These are phyloP conservation scores for Cyclospora cayetanensis DNA, from an alignment of 169 alveolate species.

Conservation along the genomic window DNA sequence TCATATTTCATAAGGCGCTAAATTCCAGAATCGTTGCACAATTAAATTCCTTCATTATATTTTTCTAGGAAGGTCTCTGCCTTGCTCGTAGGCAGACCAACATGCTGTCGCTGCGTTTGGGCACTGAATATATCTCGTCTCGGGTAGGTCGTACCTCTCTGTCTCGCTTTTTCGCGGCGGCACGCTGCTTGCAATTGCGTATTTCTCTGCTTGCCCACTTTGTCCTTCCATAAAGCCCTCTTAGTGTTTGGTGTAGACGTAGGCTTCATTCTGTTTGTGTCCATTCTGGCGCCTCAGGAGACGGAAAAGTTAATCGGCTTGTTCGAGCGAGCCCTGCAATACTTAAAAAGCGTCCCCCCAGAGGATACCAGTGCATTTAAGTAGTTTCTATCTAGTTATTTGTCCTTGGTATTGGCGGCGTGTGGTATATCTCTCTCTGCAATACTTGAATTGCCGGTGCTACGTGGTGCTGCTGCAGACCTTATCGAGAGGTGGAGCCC, in stretches of 20 bases:
- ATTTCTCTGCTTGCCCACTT: not conserved
- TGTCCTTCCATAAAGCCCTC: too few relatives aligned
- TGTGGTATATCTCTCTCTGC: not conserved
- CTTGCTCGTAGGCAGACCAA: too few relatives aligned
- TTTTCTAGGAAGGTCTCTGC: too few relatives aligned
- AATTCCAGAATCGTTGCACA: too few relatives aligned
- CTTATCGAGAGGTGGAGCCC: slow-evolving; percentile 29
- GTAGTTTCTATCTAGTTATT: not conserved
- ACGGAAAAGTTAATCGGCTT: not conserved
- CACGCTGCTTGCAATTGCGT: not conserved
- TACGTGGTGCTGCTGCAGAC: not conserved
- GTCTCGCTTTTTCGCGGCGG: not conserved
- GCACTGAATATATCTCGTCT: too few relatives aligned
- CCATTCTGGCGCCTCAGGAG: slow-evolving; percentile 46
- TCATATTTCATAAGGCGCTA: too few relatives aligned
- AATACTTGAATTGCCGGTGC: not conserved
- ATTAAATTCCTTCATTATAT: too few relatives aligned
- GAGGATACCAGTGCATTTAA: not conserved
- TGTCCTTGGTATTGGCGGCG: too few relatives aligned
- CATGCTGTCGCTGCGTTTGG: too few relatives aligned
- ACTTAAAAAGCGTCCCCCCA: slow-evolving; percentile 2
- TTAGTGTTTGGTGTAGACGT: too few relatives aligned
- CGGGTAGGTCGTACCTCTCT: too few relatives aligned
- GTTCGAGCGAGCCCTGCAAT: not conserved
- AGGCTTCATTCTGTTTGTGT: too few relatives aligned